These are phyloP conservation scores for Phytophthora litchii DNA, from an alignment of 352 stramenopile genomes.

Conservation along the genomic window DNA sequence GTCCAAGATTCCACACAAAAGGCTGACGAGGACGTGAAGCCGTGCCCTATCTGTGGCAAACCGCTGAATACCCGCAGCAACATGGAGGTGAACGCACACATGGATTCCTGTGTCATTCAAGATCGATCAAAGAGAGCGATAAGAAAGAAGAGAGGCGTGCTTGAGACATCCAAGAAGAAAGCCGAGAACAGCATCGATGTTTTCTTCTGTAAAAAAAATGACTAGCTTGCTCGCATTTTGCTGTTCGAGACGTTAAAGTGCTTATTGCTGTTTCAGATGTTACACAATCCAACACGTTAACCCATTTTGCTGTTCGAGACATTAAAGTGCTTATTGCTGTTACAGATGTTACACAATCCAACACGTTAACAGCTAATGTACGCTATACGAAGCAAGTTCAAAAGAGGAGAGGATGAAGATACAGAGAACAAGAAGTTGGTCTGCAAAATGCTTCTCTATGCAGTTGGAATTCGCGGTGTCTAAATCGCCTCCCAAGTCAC, in stretches of 20 bases:
- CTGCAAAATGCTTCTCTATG: slow-evolving; percentile 37
- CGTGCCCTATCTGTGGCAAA: slow-evolving; percentile 67
- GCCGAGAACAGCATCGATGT: slow-evolving; percentile 33
- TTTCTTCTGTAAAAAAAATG: slow-evolving; percentile 36
- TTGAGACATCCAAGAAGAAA: slow-evolving; percentile 17
- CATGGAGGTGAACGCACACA: slow-evolving; percentile 66
- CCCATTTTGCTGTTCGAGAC: too few relatives aligned
- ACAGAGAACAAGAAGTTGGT: slow-evolving; percentile 14
- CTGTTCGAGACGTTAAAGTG: neutral
- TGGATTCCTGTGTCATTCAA: slow-evolving; percentile 52
- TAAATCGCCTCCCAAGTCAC: slow-evolving; percentile 43
- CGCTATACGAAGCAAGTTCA: neutral
- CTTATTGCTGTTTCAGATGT: too few relatives aligned
- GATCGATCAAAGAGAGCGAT: slow-evolving; percentile 10
- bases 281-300: too few relatives aligned
- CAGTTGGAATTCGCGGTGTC: slow-evolving; percentile 39
- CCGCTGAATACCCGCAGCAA: slow-evolving; percentile 55
- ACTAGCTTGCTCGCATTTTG: slow-evolving; percentile 3
- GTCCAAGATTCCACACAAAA: slow-evolving; percentile 8
- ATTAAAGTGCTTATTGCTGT: too few relatives aligned
- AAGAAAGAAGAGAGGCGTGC: slow-evolving; percentile 19
- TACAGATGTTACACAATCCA: too few relatives aligned
- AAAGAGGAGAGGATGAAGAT: slow-evolving; percentile 1
- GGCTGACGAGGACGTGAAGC: slow-evolving; percentile 16
- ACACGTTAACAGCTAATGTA: too few relatives aligned